Percentiles rank a stretch among this genome's conserved stretches.
phyloP scores from a whole-genome alignment of 2,329 filamentous ascomycete genomes.

The Fusarium palustre region DNA sequence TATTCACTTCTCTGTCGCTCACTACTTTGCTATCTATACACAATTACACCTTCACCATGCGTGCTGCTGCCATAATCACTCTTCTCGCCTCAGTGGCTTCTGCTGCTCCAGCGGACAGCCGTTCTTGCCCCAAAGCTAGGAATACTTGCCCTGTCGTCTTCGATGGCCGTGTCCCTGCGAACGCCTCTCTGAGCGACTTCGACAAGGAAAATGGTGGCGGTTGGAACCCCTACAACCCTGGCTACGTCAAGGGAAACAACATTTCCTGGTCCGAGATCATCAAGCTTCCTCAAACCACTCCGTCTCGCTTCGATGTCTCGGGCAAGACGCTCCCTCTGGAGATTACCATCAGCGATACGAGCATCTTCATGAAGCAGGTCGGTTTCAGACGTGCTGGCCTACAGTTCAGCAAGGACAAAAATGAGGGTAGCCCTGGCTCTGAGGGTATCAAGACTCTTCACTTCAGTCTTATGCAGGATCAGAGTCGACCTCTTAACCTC shows the following conservation, averaged over 20 bases:
- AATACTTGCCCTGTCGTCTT: conserved; percentile 53
- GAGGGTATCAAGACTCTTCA: conserved; percentile 70
- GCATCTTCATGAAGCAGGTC: conserved; percentile 69
- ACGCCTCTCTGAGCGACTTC: conserved; percentile 55
- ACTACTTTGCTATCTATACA: conserved; percentile 15
- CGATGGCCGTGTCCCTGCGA: conserved; percentile 59
- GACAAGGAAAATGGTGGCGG: conserved; percentile 53
- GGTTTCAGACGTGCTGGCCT: conserved; percentile 68
- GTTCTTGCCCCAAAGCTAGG: conserved; percentile 3
- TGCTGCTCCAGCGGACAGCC: conserved; percentile 27
- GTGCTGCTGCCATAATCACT: conserved; percentile 26
- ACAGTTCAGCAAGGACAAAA: conserved; percentile 39
- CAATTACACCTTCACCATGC: conserved; percentile 30
- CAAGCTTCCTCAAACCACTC: conserved; percentile 55
- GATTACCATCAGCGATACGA: conserved; percentile 67
- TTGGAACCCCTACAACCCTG: conserved; percentile 60
- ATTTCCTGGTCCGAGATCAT: conserved; percentile 64
- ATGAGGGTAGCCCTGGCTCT: conserved; percentile 64
- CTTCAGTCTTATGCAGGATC: conserved; percentile 68
- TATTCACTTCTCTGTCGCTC: conserved; percentile 26
- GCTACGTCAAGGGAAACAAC: conserved; percentile 65
- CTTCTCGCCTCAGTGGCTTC: conserved; percentile 34
- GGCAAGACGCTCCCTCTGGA: conserved; percentile 59
- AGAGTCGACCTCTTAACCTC: conserved; percentile 64
- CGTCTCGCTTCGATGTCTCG: conserved; percentile 55